A percentile compares a stretch with the other conserved stretches of the same genome.
These are phyloP conservation scores for Wickerhamomyces kurtzmanii DNA, from an alignment of 805 yeast genomes.

Conservation along the genomic window DNA sequence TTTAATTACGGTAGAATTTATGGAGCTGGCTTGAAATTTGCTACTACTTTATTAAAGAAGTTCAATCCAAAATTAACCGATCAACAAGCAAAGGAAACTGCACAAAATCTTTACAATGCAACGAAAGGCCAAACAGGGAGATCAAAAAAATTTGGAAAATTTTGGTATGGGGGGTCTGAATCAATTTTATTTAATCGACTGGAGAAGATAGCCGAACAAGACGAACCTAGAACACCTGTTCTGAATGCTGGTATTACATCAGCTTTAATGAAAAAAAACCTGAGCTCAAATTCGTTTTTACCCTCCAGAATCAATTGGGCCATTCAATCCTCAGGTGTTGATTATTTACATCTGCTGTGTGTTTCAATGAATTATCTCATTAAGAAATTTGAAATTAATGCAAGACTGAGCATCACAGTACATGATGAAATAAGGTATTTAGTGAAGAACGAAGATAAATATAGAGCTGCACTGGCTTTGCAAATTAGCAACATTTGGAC, in stretches of 20 bases:
- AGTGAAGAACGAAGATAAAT: slow-evolving; percentile 63
- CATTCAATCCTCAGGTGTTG: slow-evolving; percentile 96
- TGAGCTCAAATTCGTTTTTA: slow-evolving; percentile 56
- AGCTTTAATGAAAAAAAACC: slow-evolving; percentile 60
- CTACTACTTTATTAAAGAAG: slow-evolving; percentile 72
- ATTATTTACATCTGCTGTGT: slow-evolving; percentile 77
- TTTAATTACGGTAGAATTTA: slow-evolving; percentile 96
- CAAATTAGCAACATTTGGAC: slow-evolving; percentile 95
- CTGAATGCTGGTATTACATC: slow-evolving; percentile 89
- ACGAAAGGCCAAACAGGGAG: slow-evolving; percentile 65
- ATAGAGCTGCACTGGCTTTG: slow-evolving; percentile 69
- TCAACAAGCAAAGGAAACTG: slow-evolving; percentile 53
- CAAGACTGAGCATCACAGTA: slow-evolving; percentile 77
- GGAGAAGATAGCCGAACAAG: slow-evolving; percentile 79
- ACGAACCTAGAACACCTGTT: slow-evolving; percentile 80
- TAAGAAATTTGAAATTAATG: slow-evolving; percentile 53
- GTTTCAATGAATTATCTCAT: slow-evolving; percentile 81
- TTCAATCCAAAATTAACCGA: slow-evolving; percentile 69
- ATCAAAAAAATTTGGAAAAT: slow-evolving; percentile 20
- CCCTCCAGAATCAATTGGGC: slow-evolving; percentile 97
- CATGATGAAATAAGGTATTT: slow-evolving; percentile 91
- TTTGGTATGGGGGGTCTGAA: slow-evolving; percentile 89
- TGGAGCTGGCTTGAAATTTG: slow-evolving; percentile 94
- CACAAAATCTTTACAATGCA: slow-evolving; percentile 58
- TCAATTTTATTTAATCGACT: slow-evolving; percentile 83